Evolutionary conservation across 257 asterid species (phyloP).

Genomic region (Solanum sejunctum): DNA sequence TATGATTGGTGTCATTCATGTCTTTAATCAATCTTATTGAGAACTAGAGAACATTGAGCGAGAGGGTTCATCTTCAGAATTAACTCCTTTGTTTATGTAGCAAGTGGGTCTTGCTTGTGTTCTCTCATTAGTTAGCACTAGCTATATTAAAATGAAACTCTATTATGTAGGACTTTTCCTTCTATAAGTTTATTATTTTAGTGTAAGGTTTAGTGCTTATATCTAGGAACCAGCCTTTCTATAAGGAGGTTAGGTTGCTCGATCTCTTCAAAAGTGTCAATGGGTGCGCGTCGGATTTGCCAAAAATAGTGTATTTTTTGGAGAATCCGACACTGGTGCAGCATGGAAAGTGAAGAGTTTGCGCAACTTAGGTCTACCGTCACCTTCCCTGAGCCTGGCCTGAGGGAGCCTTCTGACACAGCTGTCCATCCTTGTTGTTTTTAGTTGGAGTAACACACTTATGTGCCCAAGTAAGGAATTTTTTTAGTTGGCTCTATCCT

Average conservation of each 20-base stretch:
- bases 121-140: background rate
- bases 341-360: too few species aligned
- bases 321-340: too few species aligned
- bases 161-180: background rate
- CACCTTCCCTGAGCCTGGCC: background rate
- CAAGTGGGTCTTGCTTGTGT: background rate
- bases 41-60: background rate
- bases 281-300: too few species aligned
- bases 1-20: background rate
- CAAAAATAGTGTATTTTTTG: too few species aligned
- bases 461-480: background rate
- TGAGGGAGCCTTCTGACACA: background rate
- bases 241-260: background rate
- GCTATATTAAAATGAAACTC: background rate
- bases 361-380: too few species aligned
- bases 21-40: background rate
- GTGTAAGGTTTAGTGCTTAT: background rate
- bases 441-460: background rate
- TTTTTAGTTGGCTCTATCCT: too few species aligned
- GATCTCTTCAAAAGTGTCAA: too few species aligned
- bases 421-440: background rate
- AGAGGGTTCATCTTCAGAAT: background rate
- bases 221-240: background rate
- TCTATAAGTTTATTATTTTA: background rate
- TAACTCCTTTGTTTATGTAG: background rate